Percentiles rank a stretch among this genome's conserved stretches.
These are phyloP conservation scores for Pseudogymnoascus sp. DNA, from an alignment of 2,329 filamentous ascomycete genomes.

Conservation along the genomic window DNA sequence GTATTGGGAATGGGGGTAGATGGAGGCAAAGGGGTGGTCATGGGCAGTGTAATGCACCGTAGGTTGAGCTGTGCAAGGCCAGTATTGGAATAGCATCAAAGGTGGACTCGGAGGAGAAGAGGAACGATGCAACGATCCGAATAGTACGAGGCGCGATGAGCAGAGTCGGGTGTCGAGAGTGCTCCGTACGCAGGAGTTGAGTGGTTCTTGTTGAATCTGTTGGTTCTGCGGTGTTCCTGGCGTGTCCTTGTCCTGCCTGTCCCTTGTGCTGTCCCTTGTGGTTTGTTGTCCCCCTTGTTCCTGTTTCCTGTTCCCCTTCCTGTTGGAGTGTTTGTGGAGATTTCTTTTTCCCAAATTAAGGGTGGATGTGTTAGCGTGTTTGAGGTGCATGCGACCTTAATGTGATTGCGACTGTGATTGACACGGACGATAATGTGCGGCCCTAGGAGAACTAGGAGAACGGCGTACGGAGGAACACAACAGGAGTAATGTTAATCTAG, in stretches of 20 bases:
- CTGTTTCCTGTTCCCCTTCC: background rate
- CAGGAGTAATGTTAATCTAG: background rate
- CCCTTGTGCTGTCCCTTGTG: background rate
- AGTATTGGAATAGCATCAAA: background rate
- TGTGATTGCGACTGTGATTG: background rate
- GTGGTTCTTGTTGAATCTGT: background rate
- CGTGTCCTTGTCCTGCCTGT: background rate
- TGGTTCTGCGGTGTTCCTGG: background rate
- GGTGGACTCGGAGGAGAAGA: background rate
- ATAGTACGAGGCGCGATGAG: background rate
- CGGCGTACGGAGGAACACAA: background rate
- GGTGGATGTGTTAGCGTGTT: background rate
- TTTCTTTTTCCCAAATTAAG: constrained; percentile 1
- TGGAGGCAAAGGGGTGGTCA: background rate
- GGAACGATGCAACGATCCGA: background rate
- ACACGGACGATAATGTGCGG: background rate
- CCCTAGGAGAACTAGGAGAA: background rate
- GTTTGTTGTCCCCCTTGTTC: background rate
- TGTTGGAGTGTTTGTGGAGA: background rate
- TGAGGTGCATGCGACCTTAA: constrained; percentile 2
- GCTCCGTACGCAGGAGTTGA: background rate
- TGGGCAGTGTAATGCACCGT: background rate
- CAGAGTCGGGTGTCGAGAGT: background rate
- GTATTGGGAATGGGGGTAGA: background rate
- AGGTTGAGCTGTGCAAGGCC: background rate